Conservation (phyloP, 2,329 filamentous ascomycete genomes). For the Phialophora chinensis region DNA sequence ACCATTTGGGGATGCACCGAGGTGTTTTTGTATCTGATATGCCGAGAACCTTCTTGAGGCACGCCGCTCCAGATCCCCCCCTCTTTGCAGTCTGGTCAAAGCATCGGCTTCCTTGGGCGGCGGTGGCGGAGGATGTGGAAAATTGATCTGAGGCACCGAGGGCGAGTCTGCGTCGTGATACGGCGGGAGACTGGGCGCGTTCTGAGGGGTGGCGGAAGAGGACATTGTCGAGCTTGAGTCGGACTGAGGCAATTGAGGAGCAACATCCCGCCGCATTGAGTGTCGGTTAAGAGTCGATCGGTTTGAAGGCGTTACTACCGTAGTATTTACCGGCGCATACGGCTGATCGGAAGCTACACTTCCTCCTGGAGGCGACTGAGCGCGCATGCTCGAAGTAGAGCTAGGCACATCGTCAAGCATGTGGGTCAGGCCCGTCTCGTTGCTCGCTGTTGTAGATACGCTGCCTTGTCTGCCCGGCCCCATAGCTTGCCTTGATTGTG, state of each 20-base stretch:
- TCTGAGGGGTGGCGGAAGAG: slow-evolving; percentile 78
- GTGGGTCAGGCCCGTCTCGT: slow-evolving; percentile 52
- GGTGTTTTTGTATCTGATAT: slow-evolving; percentile 94
- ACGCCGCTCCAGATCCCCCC: slow-evolving; percentile 87
- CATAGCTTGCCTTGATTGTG: slow-evolving; percentile 23
- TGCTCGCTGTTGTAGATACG: slow-evolving; percentile 54
- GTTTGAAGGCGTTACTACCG: slow-evolving; percentile 8
- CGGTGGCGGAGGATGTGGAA: slow-evolving; percentile 78
- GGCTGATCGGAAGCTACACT: slow-evolving; percentile 8
- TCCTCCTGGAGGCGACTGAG: slow-evolving; percentile 24
- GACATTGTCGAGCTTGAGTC: slow-evolving; percentile 65
- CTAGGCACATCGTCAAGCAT: slow-evolving; percentile 46
- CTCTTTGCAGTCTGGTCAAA: slow-evolving; percentile 85
- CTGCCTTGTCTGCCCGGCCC: slow-evolving; percentile 50
- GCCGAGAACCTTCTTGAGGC: slow-evolving; percentile 93
- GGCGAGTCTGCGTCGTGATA: slow-evolving; percentile 66
- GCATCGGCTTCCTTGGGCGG: slow-evolving; percentile 87
- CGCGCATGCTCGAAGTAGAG: slow-evolving; percentile 24
- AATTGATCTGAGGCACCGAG: slow-evolving; percentile 51
- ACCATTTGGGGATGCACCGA: slow-evolving; percentile 79
- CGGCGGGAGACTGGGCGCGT: slow-evolving; percentile 73
- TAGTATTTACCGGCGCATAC: slow-evolving; percentile 13
- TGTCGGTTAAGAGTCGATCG: slow-evolving; percentile 28
- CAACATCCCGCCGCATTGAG: slow-evolving; percentile 27
- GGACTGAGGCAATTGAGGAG: slow-evolving; percentile 33